Evolutionary conservation across 345 rosid species (phyloP).

Genomic region (Punica granatum): DNA sequence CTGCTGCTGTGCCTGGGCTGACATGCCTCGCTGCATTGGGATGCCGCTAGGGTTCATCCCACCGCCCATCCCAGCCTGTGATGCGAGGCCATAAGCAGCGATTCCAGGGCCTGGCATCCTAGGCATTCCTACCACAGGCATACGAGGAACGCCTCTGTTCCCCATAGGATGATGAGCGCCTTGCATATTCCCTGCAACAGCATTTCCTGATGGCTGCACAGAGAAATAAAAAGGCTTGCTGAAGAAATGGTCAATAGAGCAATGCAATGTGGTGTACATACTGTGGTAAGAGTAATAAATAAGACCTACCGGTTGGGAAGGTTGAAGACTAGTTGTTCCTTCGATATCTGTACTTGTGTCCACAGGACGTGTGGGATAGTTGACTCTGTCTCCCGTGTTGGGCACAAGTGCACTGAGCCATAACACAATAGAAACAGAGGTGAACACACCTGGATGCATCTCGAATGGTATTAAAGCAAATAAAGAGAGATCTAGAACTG

Average conservation of each 20-base stretch:
- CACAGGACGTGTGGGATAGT: conserved; percentile 85
- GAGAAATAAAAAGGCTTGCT: background rate
- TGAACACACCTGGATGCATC: background rate
- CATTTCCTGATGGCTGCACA: conserved; percentile 43
- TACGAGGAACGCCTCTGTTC: conserved; percentile 56
- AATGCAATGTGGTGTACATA: background rate
- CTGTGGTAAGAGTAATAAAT: background rate
- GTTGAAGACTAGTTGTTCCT: conserved; percentile 87
- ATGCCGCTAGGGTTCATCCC: conserved; percentile 76
- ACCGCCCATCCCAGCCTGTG: conserved; percentile 53
- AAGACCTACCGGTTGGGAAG: conserved; percentile 48
- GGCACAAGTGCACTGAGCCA: conserved; percentile 56
- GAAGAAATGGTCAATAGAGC: background rate
- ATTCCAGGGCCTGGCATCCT: conserved; percentile 77
- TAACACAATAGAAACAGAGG: background rate
- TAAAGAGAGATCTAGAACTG: background rate
- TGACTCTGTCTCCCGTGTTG: conserved; percentile 72
- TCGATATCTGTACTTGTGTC: conserved; percentile 85
- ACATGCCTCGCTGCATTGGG: conserved; percentile 67
- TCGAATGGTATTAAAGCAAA: background rate
- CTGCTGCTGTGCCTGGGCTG: conserved; percentile 62
- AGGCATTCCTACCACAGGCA: conserved; percentile 61
- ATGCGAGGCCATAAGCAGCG: conserved; percentile 53
- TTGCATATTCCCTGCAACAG: conserved; percentile 41
- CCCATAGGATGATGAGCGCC: conserved; percentile 53